Evolutionary conservation across 345 rosid species (phyloP).

Genomic region (Aegle marmelos): DNA sequence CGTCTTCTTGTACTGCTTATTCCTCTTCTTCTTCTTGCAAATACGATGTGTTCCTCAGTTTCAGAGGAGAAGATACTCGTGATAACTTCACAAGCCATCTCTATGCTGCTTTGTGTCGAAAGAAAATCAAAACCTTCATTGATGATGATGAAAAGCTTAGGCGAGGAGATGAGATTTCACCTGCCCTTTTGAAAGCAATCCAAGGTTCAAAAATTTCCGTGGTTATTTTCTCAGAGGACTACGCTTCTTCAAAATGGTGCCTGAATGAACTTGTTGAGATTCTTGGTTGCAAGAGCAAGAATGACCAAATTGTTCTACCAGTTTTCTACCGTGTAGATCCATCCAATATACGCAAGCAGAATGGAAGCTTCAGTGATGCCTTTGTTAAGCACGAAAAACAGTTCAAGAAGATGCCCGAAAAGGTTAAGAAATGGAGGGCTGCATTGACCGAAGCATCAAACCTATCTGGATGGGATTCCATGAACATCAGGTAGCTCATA

Average conservation of each 20-base stretch:
- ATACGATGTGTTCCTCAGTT: conserved; percentile 6
- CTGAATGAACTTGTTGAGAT: background rate
- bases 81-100: conserved; percentile 6
- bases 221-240: background rate
- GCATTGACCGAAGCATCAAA: background rate
- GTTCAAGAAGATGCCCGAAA: too few species aligned
- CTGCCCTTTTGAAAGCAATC: too few species aligned
- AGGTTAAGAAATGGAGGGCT: too few species aligned
- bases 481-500: background rate
- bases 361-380: background rate
- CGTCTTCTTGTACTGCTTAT: background rate
- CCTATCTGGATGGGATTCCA: conserved; percentile 6
- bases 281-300: background rate
- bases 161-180: too few species aligned
- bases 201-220: too few species aligned
- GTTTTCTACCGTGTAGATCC: background rate
- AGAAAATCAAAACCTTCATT: background rate
- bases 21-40: too few species aligned
- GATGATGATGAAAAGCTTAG: background rate
- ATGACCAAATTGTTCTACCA: too few species aligned
- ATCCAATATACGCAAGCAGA: background rate
- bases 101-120: background rate
- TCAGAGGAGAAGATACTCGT: conserved; percentile 3
- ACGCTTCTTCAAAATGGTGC: conserved; percentile 1
- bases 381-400: background rate